Conservation (phyloP, 129 eudicot genomes). For the Helichrysum umbraculigerum region DNA sequence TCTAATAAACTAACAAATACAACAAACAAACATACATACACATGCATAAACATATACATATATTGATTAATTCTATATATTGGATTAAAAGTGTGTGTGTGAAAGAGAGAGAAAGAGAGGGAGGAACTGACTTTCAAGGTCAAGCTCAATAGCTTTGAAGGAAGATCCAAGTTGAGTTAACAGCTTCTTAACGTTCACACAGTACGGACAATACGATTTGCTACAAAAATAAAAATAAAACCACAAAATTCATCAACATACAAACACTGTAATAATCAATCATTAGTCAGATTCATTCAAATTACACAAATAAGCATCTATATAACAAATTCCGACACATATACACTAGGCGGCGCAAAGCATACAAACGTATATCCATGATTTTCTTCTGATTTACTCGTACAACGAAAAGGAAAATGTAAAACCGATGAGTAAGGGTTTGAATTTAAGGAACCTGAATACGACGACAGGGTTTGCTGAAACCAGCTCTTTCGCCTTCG, state of each 20-base stretch:
- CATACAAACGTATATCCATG: not conserved
- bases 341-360: conserved; percentile 2
- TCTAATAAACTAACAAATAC: not conserved
- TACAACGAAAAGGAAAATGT: not conserved
- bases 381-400: not conserved
- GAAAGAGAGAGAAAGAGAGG: conserved; percentile 5
- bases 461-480: conserved; percentile 68
- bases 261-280: conserved; percentile 9
- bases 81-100: not conserved
- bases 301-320: not conserved
- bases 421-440: not conserved
- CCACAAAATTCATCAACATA: not conserved
- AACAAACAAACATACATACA: no score
- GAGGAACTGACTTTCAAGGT: conserved; percentile 57
- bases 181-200: conserved; percentile 71
- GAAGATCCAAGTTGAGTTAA: conserved; percentile 55
- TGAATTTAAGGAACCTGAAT: conserved; percentile 54
- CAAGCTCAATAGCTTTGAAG: conserved; percentile 74
- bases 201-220: conserved; percentile 75
- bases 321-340: no score
- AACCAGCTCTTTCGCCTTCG: conserved; percentile 67
- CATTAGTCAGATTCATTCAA: conserved; percentile 21
- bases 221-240: conserved; percentile 41
- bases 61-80: not conserved
- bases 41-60: not conserved